Evolutionary conservation across 257 asterid species (phyloP), one percentile per base, ranked within the genome.

Genomic region (Cinchona pubescens): DNA sequence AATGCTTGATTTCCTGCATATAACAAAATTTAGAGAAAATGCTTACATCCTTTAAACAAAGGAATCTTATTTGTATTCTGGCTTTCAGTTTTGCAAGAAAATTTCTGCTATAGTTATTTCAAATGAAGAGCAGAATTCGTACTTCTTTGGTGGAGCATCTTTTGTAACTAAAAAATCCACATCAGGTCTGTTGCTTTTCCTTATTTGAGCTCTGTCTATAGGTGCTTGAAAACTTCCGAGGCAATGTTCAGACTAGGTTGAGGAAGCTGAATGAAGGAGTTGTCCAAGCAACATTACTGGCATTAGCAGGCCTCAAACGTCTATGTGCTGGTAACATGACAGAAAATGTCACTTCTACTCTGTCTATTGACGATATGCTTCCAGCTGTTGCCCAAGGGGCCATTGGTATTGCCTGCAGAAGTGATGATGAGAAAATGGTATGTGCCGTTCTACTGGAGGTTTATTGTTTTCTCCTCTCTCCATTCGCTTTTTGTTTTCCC

Each of bases 351-450:
- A 83, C 96, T 51, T 75, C 94, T 18, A 78, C 90, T 63, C 90
- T 95, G 35, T 83, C 98, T 42, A 89, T 95, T 67, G 97, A 95
- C 58, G 97, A 95, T 83, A 95, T 95, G 99, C 97, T 95, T 75
- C 98, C 98, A 56, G 98, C 98, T 77, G 97, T 94, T 66, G 98
- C 97, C 79, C 97, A 94, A 75, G 98, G 97, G 71, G 98, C 97
- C 73, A 94, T 94, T 40, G 97, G 98, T 35, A 94, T 94, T 72
- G 97, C 98, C 0, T 92, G 98, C 69, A 88, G 97, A 83, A 80
- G 80, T 56, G 92, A 89, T 72, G 97, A 94, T 49, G 92, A 89
- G 53, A 90, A 83, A 72, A 94, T 94, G 98, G 98, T 92, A 88
- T 42, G 75, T 46, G 46, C 11, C 58, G 48, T 51, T 60, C 46